A percentile compares a stretch with the other conserved stretches of the same genome.
phyloP scores from a whole-genome alignment of 192 early-diverging fungal genomes.

The Coemansia guatemalensis region DNA sequence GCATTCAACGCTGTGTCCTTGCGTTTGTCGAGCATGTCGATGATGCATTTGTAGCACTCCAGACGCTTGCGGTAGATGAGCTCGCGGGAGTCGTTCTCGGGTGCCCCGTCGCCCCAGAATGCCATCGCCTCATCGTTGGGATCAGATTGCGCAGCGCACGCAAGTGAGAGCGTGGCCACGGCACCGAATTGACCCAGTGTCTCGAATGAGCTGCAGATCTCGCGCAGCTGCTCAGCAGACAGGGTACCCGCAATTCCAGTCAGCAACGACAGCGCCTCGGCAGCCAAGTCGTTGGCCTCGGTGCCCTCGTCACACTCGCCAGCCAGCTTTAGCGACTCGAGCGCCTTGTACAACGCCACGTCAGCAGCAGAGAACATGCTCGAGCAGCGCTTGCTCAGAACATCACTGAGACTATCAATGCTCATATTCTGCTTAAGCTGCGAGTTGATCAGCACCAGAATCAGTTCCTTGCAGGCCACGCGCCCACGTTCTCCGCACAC shows the following conservation, averaged over 20 bases:
- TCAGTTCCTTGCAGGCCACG: slow-evolving; percentile 60
- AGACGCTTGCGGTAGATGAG: slow-evolving; percentile 40
- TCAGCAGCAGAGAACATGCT: slow-evolving; percentile 65
- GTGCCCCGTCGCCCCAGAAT: slow-evolving; percentile 59
- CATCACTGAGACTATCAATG: slow-evolving; percentile 62
- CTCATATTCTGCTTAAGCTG: slow-evolving; percentile 55
- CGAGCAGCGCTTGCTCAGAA: slow-evolving; percentile 63
- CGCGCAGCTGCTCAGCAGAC: slow-evolving; percentile 45
- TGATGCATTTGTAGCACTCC: slow-evolving; percentile 48
- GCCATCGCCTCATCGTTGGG: slow-evolving; percentile 57
- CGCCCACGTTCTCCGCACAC: slow-evolving; percentile 56
- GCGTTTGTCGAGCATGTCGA: slow-evolving; percentile 35
- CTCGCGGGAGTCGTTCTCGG: slow-evolving; percentile 52
- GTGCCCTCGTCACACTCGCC: slow-evolving; percentile 51
- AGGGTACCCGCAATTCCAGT: slow-evolving; percentile 50
- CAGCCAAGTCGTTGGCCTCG: slow-evolving; percentile 37
- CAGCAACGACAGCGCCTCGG: slow-evolving; percentile 55
- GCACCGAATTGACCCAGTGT: slow-evolving; percentile 46
- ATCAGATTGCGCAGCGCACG: slow-evolving; percentile 59
- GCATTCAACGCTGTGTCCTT: slow-evolving; percentile 6
- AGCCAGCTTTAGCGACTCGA: slow-evolving; percentile 58
- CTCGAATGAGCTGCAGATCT: slow-evolving; percentile 56
- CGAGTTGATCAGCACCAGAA: slow-evolving; percentile 64
- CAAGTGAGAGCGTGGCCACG: slow-evolving; percentile 57
- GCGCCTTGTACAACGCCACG: slow-evolving; percentile 65